Evolutionary conservation across 495 filamentous ascomycete genomes (phyloP).

Genomic region (Penicillium arizonense): DNA sequence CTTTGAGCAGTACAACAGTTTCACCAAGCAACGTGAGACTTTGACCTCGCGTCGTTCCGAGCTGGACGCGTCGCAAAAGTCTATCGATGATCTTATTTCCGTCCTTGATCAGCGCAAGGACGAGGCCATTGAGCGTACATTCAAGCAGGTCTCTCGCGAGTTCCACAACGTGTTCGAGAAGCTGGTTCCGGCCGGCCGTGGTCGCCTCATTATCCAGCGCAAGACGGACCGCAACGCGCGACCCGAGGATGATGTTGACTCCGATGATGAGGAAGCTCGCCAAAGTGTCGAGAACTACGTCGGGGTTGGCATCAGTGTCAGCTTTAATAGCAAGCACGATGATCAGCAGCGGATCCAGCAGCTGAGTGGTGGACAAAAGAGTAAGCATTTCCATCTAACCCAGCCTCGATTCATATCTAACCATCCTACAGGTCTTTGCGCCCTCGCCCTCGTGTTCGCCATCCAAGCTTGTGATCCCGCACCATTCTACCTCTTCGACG

Average conservation of each 20-base stretch:
- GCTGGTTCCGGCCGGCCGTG: slow-evolving; percentile 89
- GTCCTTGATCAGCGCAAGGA: slow-evolving; percentile 95
- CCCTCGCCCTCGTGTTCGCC: slow-evolving; percentile 95
- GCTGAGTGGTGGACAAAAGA: slow-evolving; percentile 96
- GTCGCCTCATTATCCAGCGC: slow-evolving; percentile 89
- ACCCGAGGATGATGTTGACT: slow-evolving; percentile 65
- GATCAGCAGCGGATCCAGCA: slow-evolving; percentile 98
- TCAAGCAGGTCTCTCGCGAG: slow-evolving; percentile 93
- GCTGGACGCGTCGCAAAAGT: slow-evolving; percentile 75
- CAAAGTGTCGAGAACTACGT: slow-evolving; percentile 91
- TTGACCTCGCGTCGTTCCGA: slow-evolving; percentile 79
- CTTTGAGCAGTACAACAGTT: slow-evolving; percentile 97
- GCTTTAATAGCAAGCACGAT: slow-evolving; percentile 97
- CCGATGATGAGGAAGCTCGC: slow-evolving; percentile 55
- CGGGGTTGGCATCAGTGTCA: slow-evolving; percentile 96
- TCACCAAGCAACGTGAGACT: slow-evolving; percentile 85
- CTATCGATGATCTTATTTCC: slow-evolving; percentile 83
- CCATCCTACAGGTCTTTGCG: slow-evolving; percentile 72
- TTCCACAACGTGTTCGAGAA: slow-evolving; percentile 92
- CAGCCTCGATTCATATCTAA: neutral
- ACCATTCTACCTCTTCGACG: slow-evolving; percentile 98
- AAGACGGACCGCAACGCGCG: slow-evolving; percentile 69
- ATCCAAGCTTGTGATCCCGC: slow-evolving; percentile 97
- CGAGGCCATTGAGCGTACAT: slow-evolving; percentile 88
- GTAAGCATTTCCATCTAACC: slow-evolving; percentile 45